A percentile compares a stretch with the other conserved stretches of the same genome.
Evolutionary conservation across 139 green algal species (phyloP).

Genomic region (Chlamydomonas asymmetrica): DNA sequence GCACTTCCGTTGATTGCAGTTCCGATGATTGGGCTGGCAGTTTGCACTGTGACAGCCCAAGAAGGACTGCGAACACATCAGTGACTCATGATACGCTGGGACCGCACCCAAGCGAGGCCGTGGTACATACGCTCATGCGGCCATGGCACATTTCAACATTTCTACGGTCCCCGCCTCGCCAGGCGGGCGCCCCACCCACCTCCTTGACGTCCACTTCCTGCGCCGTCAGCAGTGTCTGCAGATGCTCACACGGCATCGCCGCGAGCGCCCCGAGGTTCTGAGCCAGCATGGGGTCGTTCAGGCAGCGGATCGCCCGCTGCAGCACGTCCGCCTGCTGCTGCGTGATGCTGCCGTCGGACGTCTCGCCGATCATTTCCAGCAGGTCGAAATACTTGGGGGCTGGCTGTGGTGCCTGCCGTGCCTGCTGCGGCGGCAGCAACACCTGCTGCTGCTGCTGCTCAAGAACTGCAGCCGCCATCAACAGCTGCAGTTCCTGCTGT

Average conservation of each 20-base stretch:
- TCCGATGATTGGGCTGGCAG: no score
- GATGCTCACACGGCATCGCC: constrained; percentile 35
- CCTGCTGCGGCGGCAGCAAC: neutral
- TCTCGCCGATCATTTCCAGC: constrained; percentile 25
- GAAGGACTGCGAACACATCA: no score
- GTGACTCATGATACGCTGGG: no score
- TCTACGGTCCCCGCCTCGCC: no score
- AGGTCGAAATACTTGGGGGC: constrained; percentile 27
- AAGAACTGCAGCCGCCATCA: neutral
- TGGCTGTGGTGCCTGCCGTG: neutral
- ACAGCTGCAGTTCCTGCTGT: neutral
- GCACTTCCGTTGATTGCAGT: no score
- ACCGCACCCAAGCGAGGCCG: no score
- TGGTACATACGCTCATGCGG: no score
- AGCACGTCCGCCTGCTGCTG: constrained; percentile 32
- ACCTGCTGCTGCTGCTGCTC: neutral
- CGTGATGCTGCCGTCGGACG: neutral
- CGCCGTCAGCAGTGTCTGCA: constrained; percentile 36
- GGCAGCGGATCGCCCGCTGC: constrained; percentile 35
- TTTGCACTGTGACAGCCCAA: no score
- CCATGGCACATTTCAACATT: no score
- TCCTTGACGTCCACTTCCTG: constrained; percentile 27
- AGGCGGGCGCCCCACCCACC: constrained; percentile 11
- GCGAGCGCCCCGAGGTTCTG: constrained; percentile 39
- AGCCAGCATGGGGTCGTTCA: constrained; percentile 30